Percentiles rank a stretch among this genome's conserved stretches.
Conservation (phyloP, 1,139 yeast genomes). For the Kurtzmaniella natalensis region DNA sequence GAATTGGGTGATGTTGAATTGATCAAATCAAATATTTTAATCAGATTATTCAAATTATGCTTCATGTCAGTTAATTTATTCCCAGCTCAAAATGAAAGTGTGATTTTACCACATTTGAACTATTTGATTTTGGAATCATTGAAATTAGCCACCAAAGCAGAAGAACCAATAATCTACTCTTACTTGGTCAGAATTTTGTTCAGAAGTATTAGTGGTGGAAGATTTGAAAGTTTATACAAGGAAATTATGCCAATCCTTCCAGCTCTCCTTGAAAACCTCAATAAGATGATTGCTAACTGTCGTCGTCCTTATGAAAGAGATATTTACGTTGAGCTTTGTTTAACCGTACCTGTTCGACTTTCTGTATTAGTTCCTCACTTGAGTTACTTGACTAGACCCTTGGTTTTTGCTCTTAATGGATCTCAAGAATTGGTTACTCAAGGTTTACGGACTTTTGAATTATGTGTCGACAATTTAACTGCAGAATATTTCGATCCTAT, state of each 20-base stretch:
- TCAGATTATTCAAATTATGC: constrained; percentile 82
- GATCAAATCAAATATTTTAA: constrained; percentile 74
- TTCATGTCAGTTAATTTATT: constrained; percentile 94
- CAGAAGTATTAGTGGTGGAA: constrained; percentile 93
- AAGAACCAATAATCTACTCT: constrained; percentile 87
- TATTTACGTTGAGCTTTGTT: constrained; percentile 86
- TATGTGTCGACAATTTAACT: constrained; percentile 95
- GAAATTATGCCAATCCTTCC: constrained; percentile 91
- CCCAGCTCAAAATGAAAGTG: constrained; percentile 83
- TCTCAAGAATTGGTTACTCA: constrained; percentile 89
- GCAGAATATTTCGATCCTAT: constrained; percentile 97
- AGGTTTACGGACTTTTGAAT: constrained; percentile 87
- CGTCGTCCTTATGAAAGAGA: constrained; percentile 89
- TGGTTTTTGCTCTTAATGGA: constrained; percentile 87
- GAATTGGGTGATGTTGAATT: constrained; percentile 80
- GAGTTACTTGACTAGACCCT: constrained; percentile 81
- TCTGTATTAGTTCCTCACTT: constrained; percentile 92
- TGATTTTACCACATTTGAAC: constrained; percentile 81
- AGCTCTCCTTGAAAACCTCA: constrained; percentile 77
- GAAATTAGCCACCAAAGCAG: constrained; percentile 78
- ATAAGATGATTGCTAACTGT: constrained; percentile 77
- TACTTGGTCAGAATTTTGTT: constrained; percentile 84
- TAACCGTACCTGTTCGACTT: constrained; percentile 91
- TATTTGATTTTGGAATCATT: constrained; percentile 77
- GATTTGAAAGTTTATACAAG: constrained; percentile 87